A percentile compares a stretch with the other conserved stretches of the same genome.
Conservation (phyloP, 1,139 yeast genomes). For the Candida tropicalis region DNA sequence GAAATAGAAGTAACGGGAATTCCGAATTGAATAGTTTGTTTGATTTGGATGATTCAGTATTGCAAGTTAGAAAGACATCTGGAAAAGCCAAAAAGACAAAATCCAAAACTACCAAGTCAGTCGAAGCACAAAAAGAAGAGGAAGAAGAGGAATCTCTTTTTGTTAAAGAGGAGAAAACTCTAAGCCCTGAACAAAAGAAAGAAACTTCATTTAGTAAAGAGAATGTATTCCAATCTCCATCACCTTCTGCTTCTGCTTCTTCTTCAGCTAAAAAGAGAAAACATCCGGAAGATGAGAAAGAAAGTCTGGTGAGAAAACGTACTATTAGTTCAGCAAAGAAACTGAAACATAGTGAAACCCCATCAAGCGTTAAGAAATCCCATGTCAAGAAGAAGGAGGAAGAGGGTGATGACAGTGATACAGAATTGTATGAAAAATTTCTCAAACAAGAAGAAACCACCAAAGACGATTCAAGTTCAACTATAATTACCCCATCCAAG, state of each 20-base stretch:
- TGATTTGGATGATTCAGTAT: constrained; percentile 6
- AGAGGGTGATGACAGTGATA: constrained; percentile 16
- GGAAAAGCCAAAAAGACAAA: neutral
- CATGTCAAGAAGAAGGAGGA: constrained; percentile 12
- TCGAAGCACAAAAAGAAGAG: neutral
- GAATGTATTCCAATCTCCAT: constrained; percentile 43
- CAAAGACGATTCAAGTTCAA: neutral
- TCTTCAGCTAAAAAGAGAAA: constrained; percentile 27
- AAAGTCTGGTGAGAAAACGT: constrained; percentile 1
- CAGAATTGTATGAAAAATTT: constrained; percentile 8
- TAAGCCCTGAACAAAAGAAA: constrained; percentile 2
- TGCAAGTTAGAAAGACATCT: constrained; percentile 1
- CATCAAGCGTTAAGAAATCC: constrained; percentile 10
- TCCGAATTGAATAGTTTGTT: constrained; percentile 2
- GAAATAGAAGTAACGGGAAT: neutral
- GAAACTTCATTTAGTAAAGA: constrained; percentile 34
- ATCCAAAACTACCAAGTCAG: neutral
- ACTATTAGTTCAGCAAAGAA: constrained; percentile 1
- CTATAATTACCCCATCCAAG: constrained; percentile 5
- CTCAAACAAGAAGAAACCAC: neutral
- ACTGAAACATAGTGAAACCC: neutral
- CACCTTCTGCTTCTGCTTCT: too few species aligned
- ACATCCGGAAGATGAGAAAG: constrained; percentile 28
- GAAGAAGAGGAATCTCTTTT: neutral
- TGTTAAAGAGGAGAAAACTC: neutral